Evolutionary conservation across 2,329 filamentous ascomycete species (phyloP), one percentile per base, ranked within the genome.

Genomic region (Shiraia sp.): DNA sequence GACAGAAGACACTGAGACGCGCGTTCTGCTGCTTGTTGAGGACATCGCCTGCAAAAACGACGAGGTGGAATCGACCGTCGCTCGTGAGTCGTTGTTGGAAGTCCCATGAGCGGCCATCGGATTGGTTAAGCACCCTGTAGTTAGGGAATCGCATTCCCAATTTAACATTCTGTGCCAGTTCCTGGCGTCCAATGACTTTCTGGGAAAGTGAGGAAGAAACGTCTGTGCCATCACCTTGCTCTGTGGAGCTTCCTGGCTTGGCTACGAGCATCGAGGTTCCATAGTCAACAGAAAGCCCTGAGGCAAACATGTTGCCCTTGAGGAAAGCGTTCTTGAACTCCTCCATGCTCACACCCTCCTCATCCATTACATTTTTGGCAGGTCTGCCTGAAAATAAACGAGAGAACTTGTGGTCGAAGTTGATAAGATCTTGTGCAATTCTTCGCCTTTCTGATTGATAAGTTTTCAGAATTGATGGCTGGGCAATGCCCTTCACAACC

Each of bases 361-460:
- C 77, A 49, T 85, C 81, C 67, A 80, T 75, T 16, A 80, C 70
- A 40, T 82, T 79, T 57, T 79, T 82, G 24, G 75, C 80, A 1
- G 78, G 82, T 1, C 61, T 50, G 0, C 73, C 73, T 0, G 71
- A 73, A 45, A 77, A 77, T 42, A 78, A 65, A 8, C 68, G 63
- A 0, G 73, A 72, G 52, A 77, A 76, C 34, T 75, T 69, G 42
- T 73, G 71, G 36, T 79, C 76, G 47, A 78, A 78, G 4, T 68
- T 69, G 46, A 90, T 88, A 0, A 89, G 75, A 27, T 85, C 79
- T 48, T 83, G 74, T 0, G 86, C 86, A 2, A 88, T 79, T 7
- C 72, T 73, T 5, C 78, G 75, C 4, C 85, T 72, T 55, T 81
- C 79, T 0, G 69, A 69, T 24, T 78, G 67, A 47, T 80, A 81